Evolutionary conservation across 2,329 filamentous ascomycete species (phyloP).

Genomic region (Penicillium sp.): DNA sequence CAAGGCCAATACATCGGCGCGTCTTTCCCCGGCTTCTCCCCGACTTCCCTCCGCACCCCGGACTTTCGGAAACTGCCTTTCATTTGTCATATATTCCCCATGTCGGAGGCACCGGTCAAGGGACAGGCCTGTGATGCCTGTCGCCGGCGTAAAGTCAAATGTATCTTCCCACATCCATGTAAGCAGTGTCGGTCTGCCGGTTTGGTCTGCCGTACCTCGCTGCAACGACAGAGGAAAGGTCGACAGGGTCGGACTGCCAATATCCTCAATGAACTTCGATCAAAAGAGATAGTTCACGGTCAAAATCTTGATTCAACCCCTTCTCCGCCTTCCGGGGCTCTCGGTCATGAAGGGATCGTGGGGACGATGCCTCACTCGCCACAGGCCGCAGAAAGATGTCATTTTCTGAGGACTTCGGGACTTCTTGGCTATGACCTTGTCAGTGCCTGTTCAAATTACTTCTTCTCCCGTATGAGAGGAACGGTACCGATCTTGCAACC

Average conservation of each 20-base stretch:
- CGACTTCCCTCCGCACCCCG: conserved; percentile 13
- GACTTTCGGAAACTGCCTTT: not conserved
- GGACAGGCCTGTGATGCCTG: conserved; percentile 26
- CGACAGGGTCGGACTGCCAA: conserved; percentile 25
- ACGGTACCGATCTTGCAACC: conserved; percentile 34
- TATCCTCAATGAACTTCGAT: conserved; percentile 21
- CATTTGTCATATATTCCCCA: not conserved
- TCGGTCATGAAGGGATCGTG: not conserved
- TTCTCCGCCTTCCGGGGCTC: not conserved
- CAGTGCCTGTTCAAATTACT: conserved; percentile 20
- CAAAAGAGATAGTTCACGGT: not conserved
- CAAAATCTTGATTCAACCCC: not conserved
- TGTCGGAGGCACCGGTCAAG: conserved; percentile 4
- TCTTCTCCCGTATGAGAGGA: conserved; percentile 23
- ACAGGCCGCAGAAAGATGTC: not conserved
- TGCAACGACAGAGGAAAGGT: conserved; percentile 21
- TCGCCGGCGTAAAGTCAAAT: conserved; percentile 28
- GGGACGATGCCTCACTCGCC: not conserved
- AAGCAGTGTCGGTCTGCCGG: conserved; percentile 17
- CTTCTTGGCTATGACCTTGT: conserved; percentile 15
- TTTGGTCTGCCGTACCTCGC: conserved; percentile 20
- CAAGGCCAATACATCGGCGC: not conserved
- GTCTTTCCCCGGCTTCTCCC: conserved; percentile 6
- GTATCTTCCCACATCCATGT: conserved; percentile 20
- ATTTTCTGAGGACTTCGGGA: conserved; percentile 1